Conservation (phyloP, 192 early-diverging fungal species). For the Phlyctochytrium arcticum region DNA sequence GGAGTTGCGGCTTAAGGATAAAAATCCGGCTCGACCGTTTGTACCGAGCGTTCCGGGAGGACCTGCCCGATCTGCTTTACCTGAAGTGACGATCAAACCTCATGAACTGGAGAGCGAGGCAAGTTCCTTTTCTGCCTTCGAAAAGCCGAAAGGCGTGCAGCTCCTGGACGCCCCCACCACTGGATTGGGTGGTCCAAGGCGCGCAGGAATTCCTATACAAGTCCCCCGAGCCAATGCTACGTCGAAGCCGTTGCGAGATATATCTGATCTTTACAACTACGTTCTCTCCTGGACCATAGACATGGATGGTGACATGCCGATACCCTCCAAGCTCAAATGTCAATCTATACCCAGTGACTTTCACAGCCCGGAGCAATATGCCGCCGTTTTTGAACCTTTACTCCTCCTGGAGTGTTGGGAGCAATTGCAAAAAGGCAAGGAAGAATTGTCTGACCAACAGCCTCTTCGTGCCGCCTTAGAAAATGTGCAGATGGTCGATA, state of each 20-base stretch:
- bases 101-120: background rate
- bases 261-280: conserved; percentile 28
- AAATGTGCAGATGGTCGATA: conserved; percentile 60
- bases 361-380: conserved; percentile 53
- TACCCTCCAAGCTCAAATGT: conserved; percentile 32
- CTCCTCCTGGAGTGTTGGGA: conserved; percentile 82
- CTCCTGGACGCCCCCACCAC: background rate
- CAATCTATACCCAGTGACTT: conserved; percentile 59
- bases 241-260: conserved; percentile 13
- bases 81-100: background rate
- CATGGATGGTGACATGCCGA: conserved; percentile 30
- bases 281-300: conserved; percentile 29
- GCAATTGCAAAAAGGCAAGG: conserved; percentile 68
- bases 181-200: no score
- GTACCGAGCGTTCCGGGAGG: background rate
- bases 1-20: no score
- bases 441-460: conserved; percentile 54
- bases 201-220: background rate
- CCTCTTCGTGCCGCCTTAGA: conserved; percentile 36
- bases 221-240: background rate
- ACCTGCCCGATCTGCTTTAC: background rate
- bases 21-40: background rate
- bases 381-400: conserved; percentile 70
- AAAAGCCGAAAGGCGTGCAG: background rate
- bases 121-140: background rate